These are phyloP conservation scores for Talaromyces rugulosus DNA, from an alignment of 2,329 filamentous ascomycete species.

Conservation along the genomic window DNA sequence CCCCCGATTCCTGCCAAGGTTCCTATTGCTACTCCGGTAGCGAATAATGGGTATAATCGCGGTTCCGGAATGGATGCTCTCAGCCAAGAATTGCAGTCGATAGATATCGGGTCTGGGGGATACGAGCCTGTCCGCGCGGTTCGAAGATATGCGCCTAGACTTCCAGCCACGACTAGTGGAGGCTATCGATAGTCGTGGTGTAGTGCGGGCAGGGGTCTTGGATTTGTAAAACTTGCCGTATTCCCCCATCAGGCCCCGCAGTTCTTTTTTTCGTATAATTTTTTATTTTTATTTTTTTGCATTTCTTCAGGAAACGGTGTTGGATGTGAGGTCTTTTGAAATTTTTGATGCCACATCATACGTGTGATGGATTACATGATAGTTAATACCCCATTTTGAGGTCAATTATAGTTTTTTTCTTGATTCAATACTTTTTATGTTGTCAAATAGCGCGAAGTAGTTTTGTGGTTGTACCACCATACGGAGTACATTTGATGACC, in stretches of 20 bases:
- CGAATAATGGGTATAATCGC: conserved; percentile 23
- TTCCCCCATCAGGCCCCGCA: neutral
- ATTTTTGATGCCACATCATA: neutral
- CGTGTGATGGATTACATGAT: neutral
- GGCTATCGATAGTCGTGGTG: conserved; percentile 6
- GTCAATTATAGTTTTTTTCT: neutral
- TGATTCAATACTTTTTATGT: neutral
- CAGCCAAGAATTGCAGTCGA: conserved; percentile 53
- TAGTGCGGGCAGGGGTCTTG: neutral
- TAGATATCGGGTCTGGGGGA: conserved; percentile 43
- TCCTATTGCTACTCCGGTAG: conserved; percentile 28
- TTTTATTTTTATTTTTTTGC: neutral
- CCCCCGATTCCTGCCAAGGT: conserved; percentile 43
- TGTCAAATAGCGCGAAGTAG: neutral
- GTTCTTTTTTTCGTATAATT: neutral
- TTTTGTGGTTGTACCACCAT: neutral
- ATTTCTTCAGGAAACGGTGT: neutral
- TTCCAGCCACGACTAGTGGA: conserved; percentile 13
- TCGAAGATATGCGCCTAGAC: conserved; percentile 28
- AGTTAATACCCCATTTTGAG: neutral
- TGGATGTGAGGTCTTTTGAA: neutral
- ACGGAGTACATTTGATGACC: neutral
- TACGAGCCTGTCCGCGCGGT: conserved; percentile 27
- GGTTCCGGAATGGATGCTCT: conserved; percentile 44
- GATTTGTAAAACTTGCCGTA: neutral